Evolutionary conservation across 192 early-diverging fungal species (phyloP), one percentile per base, ranked within the genome.

Genomic region (Backusella parvicylindrica): DNA sequence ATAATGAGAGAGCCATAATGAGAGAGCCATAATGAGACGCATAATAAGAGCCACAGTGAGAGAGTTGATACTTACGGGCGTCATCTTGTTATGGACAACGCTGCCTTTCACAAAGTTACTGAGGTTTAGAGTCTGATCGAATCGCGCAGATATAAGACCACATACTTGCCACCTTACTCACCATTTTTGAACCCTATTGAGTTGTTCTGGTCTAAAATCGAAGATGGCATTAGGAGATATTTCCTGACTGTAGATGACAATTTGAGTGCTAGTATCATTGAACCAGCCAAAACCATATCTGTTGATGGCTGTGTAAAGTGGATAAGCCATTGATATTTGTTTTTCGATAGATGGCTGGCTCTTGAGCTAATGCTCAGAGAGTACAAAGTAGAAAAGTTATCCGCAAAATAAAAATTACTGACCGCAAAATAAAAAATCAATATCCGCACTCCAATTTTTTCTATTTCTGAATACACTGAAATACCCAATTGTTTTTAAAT

Each of bases 141-240:
- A 35, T 8, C 12, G 3, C 56, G 36, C 6, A 68, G 77, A 28
- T 66, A 74, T 16, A 60, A 71, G n/a, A 32, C 36, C 31, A 18
- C 53, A 11, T 79, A 60, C 33, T 15, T 79, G 18, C 77, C 77
- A 2, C 73, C 72, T 13, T 74, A 71, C 30, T 79, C 73, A 18
- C 67, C 72, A 6, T 79, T 79, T 38, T 66, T 79, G 11, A 71
- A 74, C 35, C 77, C 77, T 6, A 74, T 71, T 66, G 74, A 79
- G 47, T 43, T 75, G n/a, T 75, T 67, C 33, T 79, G 78, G 78
- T 72, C 78, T 67, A 75, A 79, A 53, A 31, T 79, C 9, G 72
- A 75, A 30, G 65, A 64, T 67, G 28, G 41, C 18, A 15, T 74
- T 7, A 74, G n/a, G 36, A 60, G 72, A 33, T 28, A 72, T 12